These are phyloP conservation scores for Xylaria sp. DNA, from an alignment of 2,329 filamentous ascomycete species.

Conservation along the genomic window DNA sequence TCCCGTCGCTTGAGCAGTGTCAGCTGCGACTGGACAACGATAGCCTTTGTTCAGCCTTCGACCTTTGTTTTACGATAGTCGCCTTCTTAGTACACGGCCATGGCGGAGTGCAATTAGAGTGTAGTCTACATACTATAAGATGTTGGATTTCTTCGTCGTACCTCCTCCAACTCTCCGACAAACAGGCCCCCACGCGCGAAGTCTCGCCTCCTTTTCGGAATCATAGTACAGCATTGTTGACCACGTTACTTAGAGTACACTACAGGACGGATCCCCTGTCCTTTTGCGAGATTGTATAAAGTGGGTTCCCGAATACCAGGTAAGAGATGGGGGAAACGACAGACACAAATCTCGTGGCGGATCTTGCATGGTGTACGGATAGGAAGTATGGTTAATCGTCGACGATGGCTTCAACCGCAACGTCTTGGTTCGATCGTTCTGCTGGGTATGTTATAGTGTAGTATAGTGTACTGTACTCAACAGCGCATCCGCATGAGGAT, in stretches of 20 bases:
- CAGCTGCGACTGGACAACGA: constrained; percentile 29
- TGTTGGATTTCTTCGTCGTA: not conserved
- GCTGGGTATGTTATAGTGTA: too few species aligned
- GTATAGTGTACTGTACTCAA: constrained; percentile 22
- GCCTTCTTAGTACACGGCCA: not conserved
- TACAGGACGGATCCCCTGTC: not conserved
- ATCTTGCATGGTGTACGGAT: constrained; percentile 32
- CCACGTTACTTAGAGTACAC: too few species aligned
- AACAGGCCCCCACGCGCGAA: not conserved
- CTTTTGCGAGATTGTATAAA: not conserved
- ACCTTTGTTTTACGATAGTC: constrained; percentile 1
- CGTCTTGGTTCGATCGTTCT: constrained; percentile 27
- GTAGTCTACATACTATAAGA: not conserved
- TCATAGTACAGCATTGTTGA: not conserved
- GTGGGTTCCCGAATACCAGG: constrained; percentile 2
- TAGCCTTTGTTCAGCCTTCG: constrained; percentile 12
- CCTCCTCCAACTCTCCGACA: not conserved
- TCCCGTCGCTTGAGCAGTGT: constrained; percentile 31
- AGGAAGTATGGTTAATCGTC: constrained; percentile 15
- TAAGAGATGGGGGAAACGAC: constrained; percentile 3
- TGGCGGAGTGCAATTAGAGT: not conserved
- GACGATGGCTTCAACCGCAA: constrained; percentile 6
- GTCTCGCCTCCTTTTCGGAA: not conserved
- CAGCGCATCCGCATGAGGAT: constrained; percentile 18
- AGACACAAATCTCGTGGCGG: constrained; percentile 30